phyloP scores from a whole-genome alignment of 495 filamentous ascomycete genomes.

The Annulohypoxylon stygium region DNA sequence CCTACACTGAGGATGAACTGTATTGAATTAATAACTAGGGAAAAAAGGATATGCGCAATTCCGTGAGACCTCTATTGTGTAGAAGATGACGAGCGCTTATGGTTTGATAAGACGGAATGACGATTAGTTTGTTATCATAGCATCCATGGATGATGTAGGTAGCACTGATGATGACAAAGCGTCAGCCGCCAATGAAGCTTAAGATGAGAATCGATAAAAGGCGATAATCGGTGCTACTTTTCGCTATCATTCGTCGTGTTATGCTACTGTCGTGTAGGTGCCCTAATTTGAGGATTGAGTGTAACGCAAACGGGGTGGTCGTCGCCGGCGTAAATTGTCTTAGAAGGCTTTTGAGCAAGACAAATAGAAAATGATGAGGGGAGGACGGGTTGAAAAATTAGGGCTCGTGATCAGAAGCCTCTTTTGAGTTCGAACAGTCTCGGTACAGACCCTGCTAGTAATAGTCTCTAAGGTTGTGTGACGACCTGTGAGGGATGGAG shows the following conservation, averaged over 20 bases:
- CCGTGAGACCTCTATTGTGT: slow-evolving; percentile 19
- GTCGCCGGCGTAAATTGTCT: neutral
- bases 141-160: neutral
- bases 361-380: neutral
- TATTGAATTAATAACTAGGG: neutral
- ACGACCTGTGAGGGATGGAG: slow-evolving; percentile 12
- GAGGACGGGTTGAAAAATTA: slow-evolving; percentile 27
- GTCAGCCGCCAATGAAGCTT: slow-evolving; percentile 8
- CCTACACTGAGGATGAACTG: neutral
- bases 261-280: neutral
- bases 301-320: neutral
- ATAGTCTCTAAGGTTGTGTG: slow-evolving; percentile 16
- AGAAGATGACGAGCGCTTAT: slow-evolving; percentile 7
- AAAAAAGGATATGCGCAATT: slow-evolving; percentile 12
- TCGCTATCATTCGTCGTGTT: neutral
- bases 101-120: slow-evolving; percentile 26
- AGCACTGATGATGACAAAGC: neutral
- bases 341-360: neutral
- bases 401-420: slow-evolving; percentile 37
- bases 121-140: slow-evolving; percentile 35
- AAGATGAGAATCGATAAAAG: slow-evolving; percentile 1
- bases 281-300: neutral
- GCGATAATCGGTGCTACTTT: slow-evolving; percentile 1
- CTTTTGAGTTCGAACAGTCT: slow-evolving; percentile 36
- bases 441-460: slow-evolving; percentile 11